phyloP scores from a whole-genome alignment of 768 basidiomycete genomes.

The Pulveroboletus sp. region DNA sequence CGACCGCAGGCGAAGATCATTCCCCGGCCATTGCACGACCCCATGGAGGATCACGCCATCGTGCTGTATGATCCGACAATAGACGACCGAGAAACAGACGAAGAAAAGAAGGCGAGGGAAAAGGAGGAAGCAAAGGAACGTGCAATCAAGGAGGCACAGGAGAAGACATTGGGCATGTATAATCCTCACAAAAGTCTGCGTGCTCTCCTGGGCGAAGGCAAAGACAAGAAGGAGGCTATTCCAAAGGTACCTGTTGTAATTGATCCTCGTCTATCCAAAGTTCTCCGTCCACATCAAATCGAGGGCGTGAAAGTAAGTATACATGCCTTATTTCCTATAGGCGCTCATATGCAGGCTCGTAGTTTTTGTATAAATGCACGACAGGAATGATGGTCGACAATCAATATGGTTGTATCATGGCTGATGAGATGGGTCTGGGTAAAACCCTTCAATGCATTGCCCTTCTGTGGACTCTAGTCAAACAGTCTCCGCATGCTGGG shows the following conservation, averaged over 20 bases:
- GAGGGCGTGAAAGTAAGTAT: conserved; percentile 89
- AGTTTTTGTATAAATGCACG: conserved; percentile 96
- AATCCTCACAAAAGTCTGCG: conserved; percentile 93
- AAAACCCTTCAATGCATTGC: conserved; percentile 97
- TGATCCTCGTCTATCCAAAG: conserved; percentile 82
- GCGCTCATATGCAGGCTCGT: conserved; percentile 4
- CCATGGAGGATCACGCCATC: conserved; percentile 97
- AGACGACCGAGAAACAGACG: conserved; percentile 87
- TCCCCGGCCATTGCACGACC: conserved; percentile 93
- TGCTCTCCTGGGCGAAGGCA: conserved; percentile 69
- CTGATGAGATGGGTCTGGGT: conserved; percentile 98
- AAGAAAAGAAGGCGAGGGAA: conserved; percentile 72
- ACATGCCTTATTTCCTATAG: not conserved
- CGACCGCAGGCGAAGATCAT: conserved; percentile 76
- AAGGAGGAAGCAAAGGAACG: conserved; percentile 69
- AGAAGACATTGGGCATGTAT: conserved; percentile 70
- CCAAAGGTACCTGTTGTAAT: conserved; percentile 96
- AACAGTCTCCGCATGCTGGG: conserved; percentile 87
- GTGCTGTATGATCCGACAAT: conserved; percentile 96
- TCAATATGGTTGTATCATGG: conserved; percentile 97
- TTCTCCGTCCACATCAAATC: conserved; percentile 94
- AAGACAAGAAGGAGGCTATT: conserved; percentile 59
- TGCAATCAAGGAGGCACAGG: conserved; percentile 60
- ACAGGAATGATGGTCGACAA: conserved; percentile 91
- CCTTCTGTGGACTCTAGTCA: conserved; percentile 91